Evolutionary conservation across 73 alveolate genomes (phyloP).

Genomic region (Blepharisma japonicum): DNA sequence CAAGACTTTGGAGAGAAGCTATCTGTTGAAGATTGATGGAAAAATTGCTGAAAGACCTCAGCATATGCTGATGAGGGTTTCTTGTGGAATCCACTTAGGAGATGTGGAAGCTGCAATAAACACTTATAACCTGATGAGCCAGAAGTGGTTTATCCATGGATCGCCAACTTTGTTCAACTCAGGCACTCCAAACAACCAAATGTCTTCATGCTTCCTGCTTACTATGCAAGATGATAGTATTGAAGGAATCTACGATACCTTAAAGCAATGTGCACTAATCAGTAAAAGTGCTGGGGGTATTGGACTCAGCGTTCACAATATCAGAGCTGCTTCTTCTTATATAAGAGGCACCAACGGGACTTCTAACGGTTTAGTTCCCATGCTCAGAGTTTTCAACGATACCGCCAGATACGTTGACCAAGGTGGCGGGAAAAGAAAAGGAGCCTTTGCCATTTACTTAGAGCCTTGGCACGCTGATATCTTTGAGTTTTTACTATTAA

Average conservation of each 20-base stretch:
- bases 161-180: conserved; percentile 95
- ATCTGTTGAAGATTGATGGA: conserved; percentile 41
- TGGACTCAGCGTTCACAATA: conserved; percentile 84
- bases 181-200: conserved; percentile 90
- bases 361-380: conserved; percentile 93
- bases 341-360: conserved; percentile 93
- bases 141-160: conserved; percentile 90
- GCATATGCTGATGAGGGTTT: conserved; percentile 73
- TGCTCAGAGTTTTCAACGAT: conserved; percentile 93
- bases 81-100: conserved; percentile 64
- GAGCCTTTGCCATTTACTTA: conserved; percentile 92
- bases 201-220: conserved; percentile 75
- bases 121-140: conserved; percentile 74
- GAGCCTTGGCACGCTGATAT: conserved; percentile 99
- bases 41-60: conserved; percentile 87
- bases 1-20: conserved; percentile 91
- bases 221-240: conserved; percentile 84
- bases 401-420: conserved; percentile 94
- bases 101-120: conserved; percentile 63
- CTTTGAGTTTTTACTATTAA: conserved; percentile 78
- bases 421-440: conserved; percentile 98
- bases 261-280: conserved; percentile 82
- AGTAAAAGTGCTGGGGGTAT: conserved; percentile 95
- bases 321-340: conserved; percentile 86
- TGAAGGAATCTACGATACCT: conserved; percentile 88